phyloP scores from a whole-genome alignment of 179 eudicot species.

The Spinacia oleracea region DNA sequence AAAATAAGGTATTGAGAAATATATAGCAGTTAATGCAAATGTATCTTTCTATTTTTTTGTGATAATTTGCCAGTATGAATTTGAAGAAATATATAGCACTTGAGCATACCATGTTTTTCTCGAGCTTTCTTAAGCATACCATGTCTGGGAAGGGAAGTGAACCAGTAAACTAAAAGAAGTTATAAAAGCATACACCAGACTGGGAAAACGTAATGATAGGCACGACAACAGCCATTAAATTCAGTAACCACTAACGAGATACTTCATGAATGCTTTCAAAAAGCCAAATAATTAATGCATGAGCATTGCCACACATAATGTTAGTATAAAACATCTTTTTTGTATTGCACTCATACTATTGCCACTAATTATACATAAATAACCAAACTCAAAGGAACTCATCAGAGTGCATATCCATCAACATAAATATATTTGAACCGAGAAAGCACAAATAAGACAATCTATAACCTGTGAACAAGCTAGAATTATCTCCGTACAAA shows the following conservation, averaged over 20 bases:
- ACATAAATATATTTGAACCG: background rate
- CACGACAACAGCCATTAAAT: background rate
- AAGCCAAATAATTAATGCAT: background rate
- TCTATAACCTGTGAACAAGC: background rate
- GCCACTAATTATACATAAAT: background rate
- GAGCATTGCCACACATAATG: background rate
- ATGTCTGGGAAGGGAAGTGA: background rate
- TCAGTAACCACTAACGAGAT: background rate
- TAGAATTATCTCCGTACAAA: background rate
- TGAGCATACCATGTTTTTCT: background rate
- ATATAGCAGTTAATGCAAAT: no score
- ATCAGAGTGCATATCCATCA: background rate
- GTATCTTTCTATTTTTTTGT: no score
- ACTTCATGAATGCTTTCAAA: background rate
- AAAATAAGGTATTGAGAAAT: no score
- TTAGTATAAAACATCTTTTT: background rate
- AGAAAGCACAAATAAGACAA: background rate
- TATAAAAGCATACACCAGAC: background rate
- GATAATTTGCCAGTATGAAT: no score
- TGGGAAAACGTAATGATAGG: background rate
- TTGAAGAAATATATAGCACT: no score
- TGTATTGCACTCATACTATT: background rate
- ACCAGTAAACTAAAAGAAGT: background rate
- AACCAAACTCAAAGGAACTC: background rate
- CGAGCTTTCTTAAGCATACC: no score